A percentile compares a stretch with the other conserved stretches of the same genome.
Conservation (phyloP, 148 eudicot genomes). For the Rhododendron simsii region DNA sequence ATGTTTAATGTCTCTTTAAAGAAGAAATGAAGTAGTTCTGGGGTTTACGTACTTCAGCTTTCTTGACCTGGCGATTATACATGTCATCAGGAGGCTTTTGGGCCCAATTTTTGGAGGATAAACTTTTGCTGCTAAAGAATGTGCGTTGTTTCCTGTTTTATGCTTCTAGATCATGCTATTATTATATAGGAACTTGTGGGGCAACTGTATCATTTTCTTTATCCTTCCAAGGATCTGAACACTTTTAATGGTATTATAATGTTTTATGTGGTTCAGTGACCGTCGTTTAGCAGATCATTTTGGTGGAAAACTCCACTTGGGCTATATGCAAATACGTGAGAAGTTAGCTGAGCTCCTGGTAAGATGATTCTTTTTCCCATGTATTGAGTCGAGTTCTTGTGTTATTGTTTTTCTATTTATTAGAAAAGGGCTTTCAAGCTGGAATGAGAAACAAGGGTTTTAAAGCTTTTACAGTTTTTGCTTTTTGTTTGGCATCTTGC, state of each 20-base stretch:
- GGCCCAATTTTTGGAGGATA: constrained; percentile 89
- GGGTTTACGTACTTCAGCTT: constrained; percentile 56
- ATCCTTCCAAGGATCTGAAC: not conserved
- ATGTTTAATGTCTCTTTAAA: constrained; percentile 11
- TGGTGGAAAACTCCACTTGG: constrained; percentile 96
- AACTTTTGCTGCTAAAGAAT: constrained; percentile 87
- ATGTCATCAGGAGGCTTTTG: constrained; percentile 96
- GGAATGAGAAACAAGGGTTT: not conserved
- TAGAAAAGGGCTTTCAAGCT: not conserved
- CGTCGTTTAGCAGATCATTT: constrained; percentile 97
- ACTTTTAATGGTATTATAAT: not conserved
- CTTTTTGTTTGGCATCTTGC: not conserved
- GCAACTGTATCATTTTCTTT: constrained; percentile 10
- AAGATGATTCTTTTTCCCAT: constrained; percentile 9
- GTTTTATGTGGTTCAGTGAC: constrained; percentile 53
- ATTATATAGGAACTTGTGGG: constrained; percentile 37
- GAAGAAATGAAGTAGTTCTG: constrained; percentile 28
- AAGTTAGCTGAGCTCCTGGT: constrained; percentile 90
- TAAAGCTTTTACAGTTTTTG: not conserved
- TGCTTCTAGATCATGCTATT: constrained; percentile 58
- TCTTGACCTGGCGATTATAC: constrained; percentile 81
- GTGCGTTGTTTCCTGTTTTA: constrained; percentile 76
- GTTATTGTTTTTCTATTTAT: not conserved
- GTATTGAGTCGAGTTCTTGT: not conserved
- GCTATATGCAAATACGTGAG: constrained; percentile 97